Evolutionary conservation across 2,329 filamentous ascomycete genomes (phyloP).

Genomic region (Calcarisporium arbuscula): DNA sequence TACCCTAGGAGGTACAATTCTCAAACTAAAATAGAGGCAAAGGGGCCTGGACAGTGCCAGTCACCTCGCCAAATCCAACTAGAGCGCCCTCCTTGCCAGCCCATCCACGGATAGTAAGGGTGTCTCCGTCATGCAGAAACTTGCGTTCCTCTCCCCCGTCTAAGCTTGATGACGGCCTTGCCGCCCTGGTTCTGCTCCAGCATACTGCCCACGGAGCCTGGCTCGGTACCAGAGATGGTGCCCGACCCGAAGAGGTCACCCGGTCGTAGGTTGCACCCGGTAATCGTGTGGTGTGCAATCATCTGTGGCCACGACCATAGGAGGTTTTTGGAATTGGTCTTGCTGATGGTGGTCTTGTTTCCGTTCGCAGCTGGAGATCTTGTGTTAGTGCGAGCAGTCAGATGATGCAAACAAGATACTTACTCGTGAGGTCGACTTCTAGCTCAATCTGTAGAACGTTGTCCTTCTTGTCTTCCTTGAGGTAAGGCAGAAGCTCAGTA

Average conservation of each 20-base stretch:
- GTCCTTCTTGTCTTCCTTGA: conserved; percentile 48
- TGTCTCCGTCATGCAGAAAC: conserved; percentile 72
- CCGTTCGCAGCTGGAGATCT: conserved; percentile 20
- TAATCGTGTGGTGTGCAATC: conserved; percentile 74
- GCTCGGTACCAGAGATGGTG: conserved; percentile 62
- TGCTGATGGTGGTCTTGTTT: conserved; percentile 24
- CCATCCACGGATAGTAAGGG: conserved; percentile 57
- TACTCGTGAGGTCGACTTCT: conserved; percentile 32
- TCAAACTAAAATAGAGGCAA: conserved; percentile 26
- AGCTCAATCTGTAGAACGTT: conserved; percentile 31
- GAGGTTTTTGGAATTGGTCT: conserved; percentile 38
- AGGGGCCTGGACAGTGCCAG: too few relatives aligned
- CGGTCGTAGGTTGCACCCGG: conserved; percentile 66
- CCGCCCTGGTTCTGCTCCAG: conserved; percentile 68
- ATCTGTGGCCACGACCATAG: conserved; percentile 81
- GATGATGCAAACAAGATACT: conserved; percentile 14
- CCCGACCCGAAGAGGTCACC: conserved; percentile 74
- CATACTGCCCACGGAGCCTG: conserved; percentile 61
- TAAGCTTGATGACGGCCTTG: conserved; percentile 55
- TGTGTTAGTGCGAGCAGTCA: conserved; percentile 1
- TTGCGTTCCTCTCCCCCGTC: conserved; percentile 59
- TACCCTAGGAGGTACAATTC: too few relatives aligned
- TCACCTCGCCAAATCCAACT: conserved; percentile 74
- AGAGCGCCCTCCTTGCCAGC: conserved; percentile 59
- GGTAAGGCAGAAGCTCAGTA: conserved; percentile 28